Evolutionary conservation across 2,329 filamentous ascomycete species (phyloP), one percentile per base, ranked within the genome.

Genomic region (Xylaria sp.): DNA sequence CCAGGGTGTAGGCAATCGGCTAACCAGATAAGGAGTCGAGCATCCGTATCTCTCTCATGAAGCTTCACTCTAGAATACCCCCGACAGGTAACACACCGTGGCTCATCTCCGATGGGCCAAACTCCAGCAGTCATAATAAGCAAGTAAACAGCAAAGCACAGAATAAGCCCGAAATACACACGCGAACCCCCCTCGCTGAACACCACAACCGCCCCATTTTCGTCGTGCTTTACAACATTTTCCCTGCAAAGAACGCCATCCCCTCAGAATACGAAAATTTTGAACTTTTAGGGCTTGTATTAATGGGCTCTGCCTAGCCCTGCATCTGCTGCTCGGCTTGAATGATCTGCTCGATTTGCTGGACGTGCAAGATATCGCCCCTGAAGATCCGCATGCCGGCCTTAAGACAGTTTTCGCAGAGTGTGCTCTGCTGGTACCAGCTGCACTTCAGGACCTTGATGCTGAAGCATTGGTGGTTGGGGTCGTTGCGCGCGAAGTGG

Each of bases 401-500:
- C 20, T 67, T 74, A 7, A 77, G 72, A 71, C 88, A 90, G 28
- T 78, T 72, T 63, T 86, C 80, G 76, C 90, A 91, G 18, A 84
- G 80, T 13, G 86, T 82, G 4, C 78, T 76, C 0, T 74, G 80
- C 75, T 90, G 88, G 36, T 84, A 83, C 83, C 86, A 88, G 76
- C 87, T 87, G 70, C 88, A 82, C 28, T 88, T 86, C 68, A 92
- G 84, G 48, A 87, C 87, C 81, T 91, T 90, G 64, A 92, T 87
- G 12, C 89, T 85, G 72, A 87, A 88, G 79, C 92, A 94, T 74
- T 89, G 84, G 77, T 94, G 91, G 70, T 86, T 84, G 0, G 88
- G 88, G 73, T 93, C 89, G 77, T 92, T 93, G 67, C 92, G 89
- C 6, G 92, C 91, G 73, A 89, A 90, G 80, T 94, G 92, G 79